phyloP scores from a whole-genome alignment of 1,284 basidiomycete genomes.

The Flammula alnicola region DNA sequence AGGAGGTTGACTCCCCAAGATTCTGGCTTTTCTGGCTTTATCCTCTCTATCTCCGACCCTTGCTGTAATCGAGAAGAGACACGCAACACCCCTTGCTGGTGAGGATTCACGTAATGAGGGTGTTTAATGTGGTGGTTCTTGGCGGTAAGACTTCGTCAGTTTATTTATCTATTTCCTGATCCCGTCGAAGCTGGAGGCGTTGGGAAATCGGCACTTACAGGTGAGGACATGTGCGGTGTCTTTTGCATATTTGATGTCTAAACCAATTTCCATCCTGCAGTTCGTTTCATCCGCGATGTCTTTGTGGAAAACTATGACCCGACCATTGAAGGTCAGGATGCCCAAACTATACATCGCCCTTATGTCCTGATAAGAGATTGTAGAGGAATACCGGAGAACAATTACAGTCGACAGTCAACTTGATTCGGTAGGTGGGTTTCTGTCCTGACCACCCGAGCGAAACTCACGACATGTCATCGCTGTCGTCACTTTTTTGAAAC shows the following conservation, averaged over 20 bases:
- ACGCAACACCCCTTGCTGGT: too few species aligned
- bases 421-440: constrained; percentile 46
- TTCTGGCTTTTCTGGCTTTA: constrained; percentile 6
- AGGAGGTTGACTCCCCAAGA: constrained; percentile 11
- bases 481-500: constrained; percentile 5
- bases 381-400: constrained; percentile 69
- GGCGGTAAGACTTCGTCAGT: constrained; percentile 56
- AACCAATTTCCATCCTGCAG: constrained; percentile 36
- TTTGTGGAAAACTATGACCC: constrained; percentile 83
- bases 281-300: constrained; percentile 74
- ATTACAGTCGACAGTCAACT: constrained; percentile 66
- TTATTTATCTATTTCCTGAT: constrained; percentile 15
- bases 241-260: not conserved
- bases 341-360: constrained; percentile 18
- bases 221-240: constrained; percentile 28
- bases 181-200: constrained; percentile 70
- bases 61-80: too few species aligned
- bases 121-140: constrained; percentile 77
- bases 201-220: constrained; percentile 79
- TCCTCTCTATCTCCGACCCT: constrained; percentile 1
- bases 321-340: constrained; percentile 73
- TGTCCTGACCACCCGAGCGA: not conserved
- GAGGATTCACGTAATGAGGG: constrained; percentile 59
- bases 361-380: constrained; percentile 13
- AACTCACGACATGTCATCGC: constrained; percentile 10